These are phyloP conservation scores for Mycogone perniciosa DNA, from an alignment of 2,329 filamentous ascomycete species.

Conservation along the genomic window DNA sequence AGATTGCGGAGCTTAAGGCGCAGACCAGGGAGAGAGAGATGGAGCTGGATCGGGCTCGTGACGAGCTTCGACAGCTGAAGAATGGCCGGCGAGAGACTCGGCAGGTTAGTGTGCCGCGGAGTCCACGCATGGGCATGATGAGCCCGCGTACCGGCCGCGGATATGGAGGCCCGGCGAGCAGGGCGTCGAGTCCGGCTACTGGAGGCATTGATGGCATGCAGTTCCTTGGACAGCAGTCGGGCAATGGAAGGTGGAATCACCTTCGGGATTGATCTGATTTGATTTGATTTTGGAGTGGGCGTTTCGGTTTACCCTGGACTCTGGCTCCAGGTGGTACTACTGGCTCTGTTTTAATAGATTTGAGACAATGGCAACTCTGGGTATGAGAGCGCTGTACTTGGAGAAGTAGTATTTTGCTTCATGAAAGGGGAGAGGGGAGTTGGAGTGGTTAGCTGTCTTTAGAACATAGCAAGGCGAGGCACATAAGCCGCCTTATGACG, in stretches of 20 bases:
- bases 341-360: not conserved
- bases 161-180: conserved; percentile 36
- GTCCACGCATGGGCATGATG: conserved; percentile 48
- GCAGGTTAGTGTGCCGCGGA: conserved; percentile 50
- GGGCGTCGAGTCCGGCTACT: conserved; percentile 44
- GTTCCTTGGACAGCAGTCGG: conserved; percentile 32
- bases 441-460: not conserved
- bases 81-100: conserved; percentile 50
- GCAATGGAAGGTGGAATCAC: conserved; percentile 38
- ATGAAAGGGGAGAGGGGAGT: not conserved
- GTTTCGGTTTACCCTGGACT: not conserved
- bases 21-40: conserved; percentile 45
- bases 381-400: not conserved
- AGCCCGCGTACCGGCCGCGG: conserved; percentile 38
- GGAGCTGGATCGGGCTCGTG: conserved; percentile 41
- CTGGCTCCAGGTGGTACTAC: not conserved
- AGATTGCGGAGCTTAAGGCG: conserved; percentile 35
- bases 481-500: not conserved
- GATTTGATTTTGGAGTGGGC: not conserved
- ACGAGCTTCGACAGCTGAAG: conserved; percentile 43
- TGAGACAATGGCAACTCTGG: not conserved
- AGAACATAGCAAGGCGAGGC: not conserved
- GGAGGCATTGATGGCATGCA: conserved; percentile 33
- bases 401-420: too few relatives aligned
- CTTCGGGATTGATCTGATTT: conserved; percentile 31